A percentile compares a stretch with the other conserved stretches of the same genome.
Evolutionary conservation across 306 rosid species (phyloP).

Genomic region (Echinosophora koreensis): DNA sequence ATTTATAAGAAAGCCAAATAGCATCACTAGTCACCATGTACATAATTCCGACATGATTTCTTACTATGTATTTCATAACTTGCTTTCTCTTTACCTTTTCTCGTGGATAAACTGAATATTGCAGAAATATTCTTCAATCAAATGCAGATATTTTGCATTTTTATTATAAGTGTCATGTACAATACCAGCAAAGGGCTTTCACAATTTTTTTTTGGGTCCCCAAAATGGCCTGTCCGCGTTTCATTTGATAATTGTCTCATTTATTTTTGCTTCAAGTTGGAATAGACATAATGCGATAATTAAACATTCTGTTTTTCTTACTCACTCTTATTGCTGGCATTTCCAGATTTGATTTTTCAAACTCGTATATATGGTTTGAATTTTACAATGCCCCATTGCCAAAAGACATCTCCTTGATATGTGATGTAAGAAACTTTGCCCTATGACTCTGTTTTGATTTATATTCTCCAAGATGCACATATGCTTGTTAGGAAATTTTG

Average conservation of each 20-base stretch:
- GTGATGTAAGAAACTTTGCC: constrained; percentile 73
- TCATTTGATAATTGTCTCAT: constrained; percentile 3
- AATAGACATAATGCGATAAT: constrained; percentile 24
- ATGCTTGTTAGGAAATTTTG: constrained; percentile 21
- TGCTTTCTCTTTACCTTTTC: constrained; percentile 18
- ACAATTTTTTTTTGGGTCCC: background rate
- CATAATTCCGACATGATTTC: background rate
- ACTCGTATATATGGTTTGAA: constrained; percentile 88
- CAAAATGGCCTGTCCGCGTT: constrained; percentile 1
- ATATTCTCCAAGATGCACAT: constrained; percentile 5
- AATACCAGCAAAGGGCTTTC: background rate
- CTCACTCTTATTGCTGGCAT: constrained; percentile 21
- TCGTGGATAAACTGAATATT: background rate
- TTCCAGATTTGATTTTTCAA: constrained; percentile 85
- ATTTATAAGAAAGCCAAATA: constrained; percentile 3
- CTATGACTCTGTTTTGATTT: constrained; percentile 26
- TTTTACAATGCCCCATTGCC: constrained; percentile 84
- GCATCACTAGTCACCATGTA: background rate
- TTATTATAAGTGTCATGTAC: background rate
- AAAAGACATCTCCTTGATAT: constrained; percentile 74
- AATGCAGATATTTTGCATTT: background rate
- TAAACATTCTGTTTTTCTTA: constrained; percentile 27
- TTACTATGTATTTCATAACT: background rate
- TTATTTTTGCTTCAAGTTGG: constrained; percentile 18
- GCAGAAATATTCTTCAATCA: background rate